Percentiles rank a stretch among this genome's conserved stretches.
Conservation (phyloP, 257 asterid species). For the Agastache rugosa region DNA sequence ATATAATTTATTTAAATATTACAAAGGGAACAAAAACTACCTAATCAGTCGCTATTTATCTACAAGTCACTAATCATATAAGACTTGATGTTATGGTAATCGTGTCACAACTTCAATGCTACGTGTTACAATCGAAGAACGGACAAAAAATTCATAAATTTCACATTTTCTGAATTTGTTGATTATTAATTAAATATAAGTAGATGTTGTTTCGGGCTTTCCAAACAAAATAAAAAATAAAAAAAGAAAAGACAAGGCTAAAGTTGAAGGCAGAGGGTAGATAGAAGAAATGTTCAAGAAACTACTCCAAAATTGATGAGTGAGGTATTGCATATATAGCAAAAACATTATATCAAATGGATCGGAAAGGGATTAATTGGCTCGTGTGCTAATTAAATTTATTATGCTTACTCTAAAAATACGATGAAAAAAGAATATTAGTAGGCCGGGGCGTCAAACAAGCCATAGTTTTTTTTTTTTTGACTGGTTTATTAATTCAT, state of each 20-base stretch:
- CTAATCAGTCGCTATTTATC: not conserved
- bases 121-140: not conserved
- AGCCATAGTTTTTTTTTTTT: no score
- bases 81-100: slow-evolving; percentile 9
- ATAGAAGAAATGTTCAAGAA: slow-evolving; percentile 3
- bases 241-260: not conserved
- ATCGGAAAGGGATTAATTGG: no score
- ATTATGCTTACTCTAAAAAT: no score
- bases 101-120: slow-evolving; percentile 31
- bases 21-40: not conserved
- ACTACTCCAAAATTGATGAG: not conserved
- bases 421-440: no score
- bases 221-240: no score
- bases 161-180: no score
- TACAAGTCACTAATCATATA: slow-evolving; percentile 7
- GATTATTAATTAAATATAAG: no score
- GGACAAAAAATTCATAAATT: no score
- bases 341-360: no score
- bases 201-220: not conserved
- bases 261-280: not conserved
- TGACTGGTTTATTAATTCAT: not conserved
- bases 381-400: no score
- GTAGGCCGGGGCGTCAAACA: no score
- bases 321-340: no score
- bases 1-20: not conserved